Conservation (phyloP, 2,329 filamentous ascomycete species). For the Aureobasidium lini region DNA sequence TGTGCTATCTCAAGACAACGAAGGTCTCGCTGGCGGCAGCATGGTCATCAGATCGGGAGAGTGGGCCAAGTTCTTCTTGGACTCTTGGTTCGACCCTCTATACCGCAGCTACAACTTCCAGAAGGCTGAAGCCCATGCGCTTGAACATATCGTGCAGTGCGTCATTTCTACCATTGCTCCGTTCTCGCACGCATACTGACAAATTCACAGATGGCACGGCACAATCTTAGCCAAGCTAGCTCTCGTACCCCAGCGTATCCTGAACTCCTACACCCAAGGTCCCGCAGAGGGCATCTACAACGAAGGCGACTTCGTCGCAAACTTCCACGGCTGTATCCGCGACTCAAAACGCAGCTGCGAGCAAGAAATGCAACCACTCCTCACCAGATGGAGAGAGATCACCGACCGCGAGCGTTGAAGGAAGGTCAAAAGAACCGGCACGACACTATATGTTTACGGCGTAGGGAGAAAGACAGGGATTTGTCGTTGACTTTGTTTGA, state of each 20-base stretch:
- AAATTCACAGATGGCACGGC: conserved; percentile 81
- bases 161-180: conserved; percentile 18
- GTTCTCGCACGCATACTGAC: conserved; percentile 46
- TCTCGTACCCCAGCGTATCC: conserved; percentile 73
- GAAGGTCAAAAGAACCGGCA: neutral
- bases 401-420: conserved; percentile 22
- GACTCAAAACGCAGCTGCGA: conserved; percentile 57
- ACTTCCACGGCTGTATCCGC: conserved; percentile 64
- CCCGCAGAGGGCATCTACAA: conserved; percentile 50
- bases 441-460: no score
- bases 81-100: conserved; percentile 92
- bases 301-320: conserved; percentile 77
- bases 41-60: conserved; percentile 76
- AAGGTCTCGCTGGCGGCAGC: conserved; percentile 68
- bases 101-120: conserved; percentile 95
- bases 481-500: no score
- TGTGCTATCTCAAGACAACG: conserved; percentile 74
- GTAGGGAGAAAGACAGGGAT: no score
- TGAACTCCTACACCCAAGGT: conserved; percentile 68
- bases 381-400: conserved; percentile 30
- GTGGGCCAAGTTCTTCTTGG: conserved; percentile 87
- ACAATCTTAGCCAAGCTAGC: conserved; percentile 87
- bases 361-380: conserved; percentile 56
- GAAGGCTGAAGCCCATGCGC: conserved; percentile 82
- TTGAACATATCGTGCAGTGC: conserved; percentile 55